Evolutionary conservation across 176 grass and related monocot species (phyloP), one percentile per base, ranked within the genome.

Genomic region (Oryza coarctata): DNA sequence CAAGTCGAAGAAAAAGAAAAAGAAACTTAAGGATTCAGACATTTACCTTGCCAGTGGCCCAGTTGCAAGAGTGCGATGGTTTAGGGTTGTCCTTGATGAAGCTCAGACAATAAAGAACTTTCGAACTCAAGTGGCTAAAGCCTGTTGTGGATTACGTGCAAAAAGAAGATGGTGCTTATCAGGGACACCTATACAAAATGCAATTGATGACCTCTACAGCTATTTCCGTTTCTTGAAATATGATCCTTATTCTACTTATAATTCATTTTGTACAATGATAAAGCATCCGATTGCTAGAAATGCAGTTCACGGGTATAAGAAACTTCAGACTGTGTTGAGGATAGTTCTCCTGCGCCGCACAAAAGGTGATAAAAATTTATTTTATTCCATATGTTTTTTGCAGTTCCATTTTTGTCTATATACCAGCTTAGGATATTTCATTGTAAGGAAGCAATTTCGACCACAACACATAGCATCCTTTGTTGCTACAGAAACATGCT

Each of bases 221-320:
- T 99, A 99, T 87, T 99, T 99, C 32, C 96, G 89, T 61, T 99
- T 99, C 87, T 89, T 99, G 76, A 99, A 94, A 89, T 99, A 91
- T 57, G 93, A 99, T 71, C 96, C 96, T 0, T 95, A 93, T 85
- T 91, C 93, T 61, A 72, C 77, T 3, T 95, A 94, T 82, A 90
- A 43, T 65, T 95, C 90, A 25, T 99, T 99, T 83, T 91, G 89
- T 84, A 68, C 96, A 25, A 87, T 89, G 71, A 93, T 99, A 74
- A 99, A 99, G 65, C 85, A 99, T 26, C 93, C 87, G 64, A 99
- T 99, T 82, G 89, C 93, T 35, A 90, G 89, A 86, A 70, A 99
- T 85, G 81, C 93, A 65, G 63, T 73, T 71, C 68, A 74, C 71
- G 96, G 96, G 8, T 99, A 99, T 80, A 95, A 87, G 82, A 99